Conservation (phyloP, 495 filamentous ascomycete species). For the Penicillium canariense region DNA sequence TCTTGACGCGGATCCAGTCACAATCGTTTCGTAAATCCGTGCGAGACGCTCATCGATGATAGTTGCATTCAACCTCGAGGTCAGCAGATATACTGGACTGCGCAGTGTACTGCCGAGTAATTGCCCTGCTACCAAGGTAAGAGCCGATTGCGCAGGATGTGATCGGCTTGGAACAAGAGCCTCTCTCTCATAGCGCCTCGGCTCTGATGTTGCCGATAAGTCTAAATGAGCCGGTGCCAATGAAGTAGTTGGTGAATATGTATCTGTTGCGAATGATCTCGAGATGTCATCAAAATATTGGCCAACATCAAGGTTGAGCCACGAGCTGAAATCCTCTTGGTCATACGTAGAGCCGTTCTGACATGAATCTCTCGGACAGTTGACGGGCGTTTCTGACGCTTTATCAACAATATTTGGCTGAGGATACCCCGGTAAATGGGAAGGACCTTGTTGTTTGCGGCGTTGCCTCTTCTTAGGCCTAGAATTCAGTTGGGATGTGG, state of each 20-base stretch:
- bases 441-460: background rate
- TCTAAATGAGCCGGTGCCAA: background rate
- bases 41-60: conserved; percentile 19
- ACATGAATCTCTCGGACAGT: too few relatives aligned
- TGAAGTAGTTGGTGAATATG: background rate
- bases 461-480: conserved; percentile 3
- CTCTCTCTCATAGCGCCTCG: background rate
- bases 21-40: conserved; percentile 21
- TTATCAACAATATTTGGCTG: too few relatives aligned
- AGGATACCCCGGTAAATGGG: too few relatives aligned
- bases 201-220: background rate
- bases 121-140: background rate
- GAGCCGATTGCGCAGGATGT: background rate
- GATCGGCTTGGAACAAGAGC: background rate
- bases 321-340: conserved; percentile 8
- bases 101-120: conserved; percentile 4
- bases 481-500: conserved; percentile 5
- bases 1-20: conserved; percentile 21
- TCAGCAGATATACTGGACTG: conserved; percentile 26
- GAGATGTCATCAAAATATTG: background rate
- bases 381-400: too few relatives aligned
- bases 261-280: background rate
- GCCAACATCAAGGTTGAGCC: conserved; percentile 17
- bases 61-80: conserved; percentile 20
- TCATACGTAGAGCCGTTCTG: too few relatives aligned